These are phyloP conservation scores for Colletotrichum navitas DNA, from an alignment of 2,329 filamentous ascomycete genomes.

Conservation along the genomic window DNA sequence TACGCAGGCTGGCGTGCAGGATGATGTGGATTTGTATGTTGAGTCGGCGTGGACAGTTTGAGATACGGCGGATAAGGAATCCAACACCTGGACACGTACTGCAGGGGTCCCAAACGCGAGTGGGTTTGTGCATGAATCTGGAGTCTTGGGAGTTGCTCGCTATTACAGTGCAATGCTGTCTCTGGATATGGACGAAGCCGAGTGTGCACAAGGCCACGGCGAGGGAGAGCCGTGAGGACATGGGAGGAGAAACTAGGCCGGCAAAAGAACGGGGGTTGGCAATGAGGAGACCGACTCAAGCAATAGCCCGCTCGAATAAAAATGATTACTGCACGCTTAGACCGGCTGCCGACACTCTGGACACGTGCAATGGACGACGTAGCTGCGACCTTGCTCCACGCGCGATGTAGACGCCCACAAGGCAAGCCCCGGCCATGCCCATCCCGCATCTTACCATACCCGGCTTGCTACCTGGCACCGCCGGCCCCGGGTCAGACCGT, in stretches of 20 bases:
- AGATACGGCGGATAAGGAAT: neutral
- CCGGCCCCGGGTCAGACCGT: neutral
- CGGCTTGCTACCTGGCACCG: no score
- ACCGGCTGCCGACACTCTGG: neutral
- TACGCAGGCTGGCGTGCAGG: neutral
- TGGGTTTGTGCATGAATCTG: slow-evolving; percentile 24
- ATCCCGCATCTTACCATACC: no score
- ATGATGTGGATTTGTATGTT: neutral
- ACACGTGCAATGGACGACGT: neutral
- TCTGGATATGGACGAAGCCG: neutral
- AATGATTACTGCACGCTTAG: neutral
- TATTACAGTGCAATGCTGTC: neutral
- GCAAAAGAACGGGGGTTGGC: neutral
- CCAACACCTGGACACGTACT: neutral
- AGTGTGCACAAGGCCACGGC: neutral
- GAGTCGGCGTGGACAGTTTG: neutral
- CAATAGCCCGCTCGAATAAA: neutral
- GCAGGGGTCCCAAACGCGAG: neutral
- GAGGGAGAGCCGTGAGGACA: neutral
- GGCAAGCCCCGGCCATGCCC: neutral
- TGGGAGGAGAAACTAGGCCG: neutral
- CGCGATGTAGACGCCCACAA: neutral
- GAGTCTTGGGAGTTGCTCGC: slow-evolving; percentile 25
- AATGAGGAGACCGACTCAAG: neutral
- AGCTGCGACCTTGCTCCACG: neutral